phyloP scores from a whole-genome alignment of 768 basidiomycete species.

The Amanita molliuscula region DNA sequence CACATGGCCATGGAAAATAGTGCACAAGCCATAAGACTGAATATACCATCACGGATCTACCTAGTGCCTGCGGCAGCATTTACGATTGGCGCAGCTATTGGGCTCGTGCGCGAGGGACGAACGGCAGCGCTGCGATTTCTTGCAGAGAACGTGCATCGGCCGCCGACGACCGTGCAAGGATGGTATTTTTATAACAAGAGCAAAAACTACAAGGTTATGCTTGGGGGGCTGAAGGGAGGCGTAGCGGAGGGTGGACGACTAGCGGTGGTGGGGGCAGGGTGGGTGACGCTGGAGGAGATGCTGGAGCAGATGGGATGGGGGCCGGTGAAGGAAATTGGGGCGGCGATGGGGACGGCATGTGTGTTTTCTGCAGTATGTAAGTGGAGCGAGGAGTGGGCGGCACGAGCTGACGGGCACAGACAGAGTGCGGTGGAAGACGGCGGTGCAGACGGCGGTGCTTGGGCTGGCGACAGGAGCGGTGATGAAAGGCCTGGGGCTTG shows the following conservation, averaged over 20 bases:
- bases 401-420: conserved; percentile 27
- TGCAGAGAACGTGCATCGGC: conserved; percentile 84
- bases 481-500: conserved; percentile 38
- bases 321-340: conserved; percentile 40
- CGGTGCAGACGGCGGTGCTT: conserved; percentile 36
- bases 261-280: conserved; percentile 25
- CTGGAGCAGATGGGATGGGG: conserved; percentile 26
- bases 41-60: conserved; percentile 48
- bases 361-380: conserved; percentile 46
- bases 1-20: not conserved
- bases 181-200: conserved; percentile 98
- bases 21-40: conserved; percentile 17
- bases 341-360: conserved; percentile 54
- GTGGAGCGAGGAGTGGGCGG: conserved; percentile 10
- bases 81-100: conserved; percentile 53
- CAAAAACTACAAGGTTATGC: conserved; percentile 81
- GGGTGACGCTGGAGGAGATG: conserved; percentile 35
- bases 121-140: conserved; percentile 69
- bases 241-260: conserved; percentile 46
- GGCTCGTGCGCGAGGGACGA: conserved; percentile 64
- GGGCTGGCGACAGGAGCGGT: conserved; percentile 49
- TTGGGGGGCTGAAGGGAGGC: conserved; percentile 60
- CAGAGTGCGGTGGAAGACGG: conserved; percentile 42
- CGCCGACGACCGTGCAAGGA: conserved; percentile 76
- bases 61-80: conserved; percentile 52